A percentile compares a stretch with the other conserved stretches of the same genome.
phyloP scores from a whole-genome alignment of 768 basidiomycete species.

The Boletellus emodensis region DNA sequence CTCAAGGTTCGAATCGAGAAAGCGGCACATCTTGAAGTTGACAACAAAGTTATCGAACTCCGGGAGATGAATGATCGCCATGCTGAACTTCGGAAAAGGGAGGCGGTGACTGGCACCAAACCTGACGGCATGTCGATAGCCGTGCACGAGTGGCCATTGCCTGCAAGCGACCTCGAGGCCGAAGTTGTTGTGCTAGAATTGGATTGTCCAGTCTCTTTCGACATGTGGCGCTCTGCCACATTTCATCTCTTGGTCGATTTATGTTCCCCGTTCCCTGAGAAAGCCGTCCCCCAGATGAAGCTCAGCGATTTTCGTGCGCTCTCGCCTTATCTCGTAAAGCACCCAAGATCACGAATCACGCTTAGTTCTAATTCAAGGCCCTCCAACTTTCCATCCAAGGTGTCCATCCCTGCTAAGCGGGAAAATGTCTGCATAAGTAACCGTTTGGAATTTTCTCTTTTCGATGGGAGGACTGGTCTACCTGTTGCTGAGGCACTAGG shows the following conservation, averaged over 20 bases:
- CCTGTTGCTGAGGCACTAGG: slow-evolving; percentile 16
- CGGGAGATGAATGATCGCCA: background rate
- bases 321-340: background rate
- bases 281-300: background rate
- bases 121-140: background rate
- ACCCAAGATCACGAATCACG: slow-evolving; percentile 25
- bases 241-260: slow-evolving; percentile 33
- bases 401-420: slow-evolving; percentile 14
- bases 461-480: slow-evolving; percentile 15
- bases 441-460: slow-evolving; percentile 28
- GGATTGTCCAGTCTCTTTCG: background rate
- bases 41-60: slow-evolving; percentile 29
- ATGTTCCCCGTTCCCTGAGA: slow-evolving; percentile 15
- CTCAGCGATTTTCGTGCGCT: background rate
- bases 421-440: slow-evolving; percentile 28
- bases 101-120: background rate
- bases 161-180: slow-evolving; percentile 17
- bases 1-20: slow-evolving; percentile 30
- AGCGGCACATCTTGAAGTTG: slow-evolving; percentile 18
- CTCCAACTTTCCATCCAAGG: slow-evolving; percentile 26
- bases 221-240: slow-evolving; percentile 1
- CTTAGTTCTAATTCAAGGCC: slow-evolving; percentile 36
- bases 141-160: slow-evolving; percentile 46
- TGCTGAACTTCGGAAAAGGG: too few species aligned
- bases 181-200: background rate